Percentiles rank a stretch among this genome's conserved stretches.
Evolutionary conservation across 176 grass and related monocot species (phyloP).

Genomic region (Elaeis guineensis): DNA sequence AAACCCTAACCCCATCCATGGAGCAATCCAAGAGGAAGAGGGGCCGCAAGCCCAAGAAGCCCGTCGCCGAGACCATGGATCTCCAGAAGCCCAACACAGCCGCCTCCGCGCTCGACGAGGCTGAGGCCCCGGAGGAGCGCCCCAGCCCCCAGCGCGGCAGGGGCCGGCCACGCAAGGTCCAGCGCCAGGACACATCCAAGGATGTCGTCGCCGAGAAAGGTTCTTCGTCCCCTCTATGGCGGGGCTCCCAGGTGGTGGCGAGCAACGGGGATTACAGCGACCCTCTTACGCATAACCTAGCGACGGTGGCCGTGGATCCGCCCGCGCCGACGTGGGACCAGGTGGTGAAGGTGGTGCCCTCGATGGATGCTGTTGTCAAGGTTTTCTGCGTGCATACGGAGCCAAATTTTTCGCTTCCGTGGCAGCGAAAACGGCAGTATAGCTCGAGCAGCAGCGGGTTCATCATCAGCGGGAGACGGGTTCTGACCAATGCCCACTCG

Average conservation of each 20-base stretch:
- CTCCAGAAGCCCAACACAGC: conserved; percentile 6
- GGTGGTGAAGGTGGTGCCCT: conserved; percentile 60
- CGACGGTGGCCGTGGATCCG: conserved; percentile 4
- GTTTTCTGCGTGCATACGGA: conserved; percentile 95
- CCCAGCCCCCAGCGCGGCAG: neutral
- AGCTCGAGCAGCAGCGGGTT: conserved; percentile 91
- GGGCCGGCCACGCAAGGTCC: conserved; percentile 3
- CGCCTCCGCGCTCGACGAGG: conserved; percentile 24
- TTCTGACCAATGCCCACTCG: conserved; percentile 89
- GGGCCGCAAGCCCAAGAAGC: conserved; percentile 1
- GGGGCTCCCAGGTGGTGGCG: conserved; percentile 5
- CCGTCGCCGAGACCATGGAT: conserved; percentile 9
- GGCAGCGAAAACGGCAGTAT: conserved; percentile 92
- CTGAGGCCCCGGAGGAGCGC: conserved; percentile 2
- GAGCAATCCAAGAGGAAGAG: conserved; percentile 19
- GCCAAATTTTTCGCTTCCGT: conserved; percentile 91
- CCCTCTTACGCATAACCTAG: neutral
- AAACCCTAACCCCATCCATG: conserved; percentile 9
- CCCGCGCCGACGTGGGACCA: conserved; percentile 60
- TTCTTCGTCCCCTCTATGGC: conserved; percentile 6
- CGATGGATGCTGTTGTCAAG: conserved; percentile 96
- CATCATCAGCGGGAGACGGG: conserved; percentile 53
- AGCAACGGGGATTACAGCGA: conserved; percentile 5
- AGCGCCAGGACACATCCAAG: neutral
- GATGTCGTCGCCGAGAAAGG: neutral